Conservation (phyloP, 768 basidiomycete species). For the Leccinum olivaceopallidum region DNA sequence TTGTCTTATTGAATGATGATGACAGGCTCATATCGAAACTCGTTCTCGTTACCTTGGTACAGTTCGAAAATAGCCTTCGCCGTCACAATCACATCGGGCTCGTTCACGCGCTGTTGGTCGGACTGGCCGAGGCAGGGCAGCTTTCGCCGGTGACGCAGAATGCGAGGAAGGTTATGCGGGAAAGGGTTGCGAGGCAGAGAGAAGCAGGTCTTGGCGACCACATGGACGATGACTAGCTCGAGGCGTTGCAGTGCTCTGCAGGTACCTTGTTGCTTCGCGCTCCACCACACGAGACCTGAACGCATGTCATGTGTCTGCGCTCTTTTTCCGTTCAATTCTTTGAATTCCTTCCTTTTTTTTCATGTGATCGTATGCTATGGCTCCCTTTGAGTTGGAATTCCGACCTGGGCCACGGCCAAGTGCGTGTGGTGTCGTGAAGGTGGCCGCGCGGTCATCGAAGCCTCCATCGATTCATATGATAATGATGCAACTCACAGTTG, state of each 20-base stretch:
- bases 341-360: neutral
- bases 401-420: conserved; percentile 2
- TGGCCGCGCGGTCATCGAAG: neutral
- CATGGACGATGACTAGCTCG: conserved; percentile 43
- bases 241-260: neutral
- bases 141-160: conserved; percentile 51
- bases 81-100: conserved; percentile 87
- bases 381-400: conserved; percentile 6
- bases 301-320: neutral
- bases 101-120: conserved; percentile 69
- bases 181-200: conserved; percentile 42
- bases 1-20: neutral
- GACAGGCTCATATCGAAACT: neutral
- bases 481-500: neutral
- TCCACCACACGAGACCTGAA: conserved; percentile 2
- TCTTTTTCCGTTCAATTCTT: conserved; percentile 1
- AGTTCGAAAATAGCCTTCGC: conserved; percentile 89
- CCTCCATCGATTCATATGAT: neutral
- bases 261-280: neutral
- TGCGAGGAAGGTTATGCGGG: conserved; percentile 45
- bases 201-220: conserved; percentile 37
- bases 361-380: conserved; percentile 9
- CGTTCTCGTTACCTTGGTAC: conserved; percentile 9
- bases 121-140: conserved; percentile 69
- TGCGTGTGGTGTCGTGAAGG: neutral